Percentiles rank a stretch among this genome's conserved stretches.
Conservation (phyloP, 2,329 filamentous ascomycete species). For the Hymenoscyphus albidus region DNA sequence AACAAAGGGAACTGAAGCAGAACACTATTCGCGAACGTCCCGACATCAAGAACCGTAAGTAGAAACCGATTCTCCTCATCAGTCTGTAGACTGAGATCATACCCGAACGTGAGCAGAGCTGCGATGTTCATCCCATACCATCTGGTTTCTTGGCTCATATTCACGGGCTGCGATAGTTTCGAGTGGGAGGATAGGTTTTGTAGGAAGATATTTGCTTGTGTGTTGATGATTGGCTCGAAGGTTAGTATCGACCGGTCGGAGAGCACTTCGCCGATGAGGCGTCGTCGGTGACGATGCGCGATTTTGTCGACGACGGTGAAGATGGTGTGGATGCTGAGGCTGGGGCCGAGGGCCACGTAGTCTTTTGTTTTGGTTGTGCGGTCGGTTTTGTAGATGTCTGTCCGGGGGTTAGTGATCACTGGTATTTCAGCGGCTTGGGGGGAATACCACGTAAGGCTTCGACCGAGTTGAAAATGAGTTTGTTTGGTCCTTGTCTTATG, state of each 20-base stretch:
- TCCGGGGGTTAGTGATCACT: background rate
- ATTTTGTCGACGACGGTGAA: slow-evolving; percentile 1
- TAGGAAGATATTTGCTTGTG: background rate
- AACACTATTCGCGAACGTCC: background rate
- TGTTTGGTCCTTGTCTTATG: slow-evolving; percentile 12
- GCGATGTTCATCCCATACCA: background rate
- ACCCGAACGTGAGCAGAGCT: background rate
- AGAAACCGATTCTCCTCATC: slow-evolving; percentile 4
- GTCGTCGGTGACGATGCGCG: background rate
- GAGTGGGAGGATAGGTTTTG: background rate
- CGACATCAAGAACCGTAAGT: background rate
- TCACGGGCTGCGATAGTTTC: background rate
- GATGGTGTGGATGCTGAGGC: background rate
- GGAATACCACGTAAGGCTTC: slow-evolving; percentile 1
- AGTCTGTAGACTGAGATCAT: background rate
- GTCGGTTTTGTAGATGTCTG: slow-evolving; percentile 4
- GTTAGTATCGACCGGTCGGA: slow-evolving; percentile 2
- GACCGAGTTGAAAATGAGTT: slow-evolving; percentile 4
- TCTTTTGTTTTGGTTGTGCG: background rate
- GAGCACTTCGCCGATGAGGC: background rate
- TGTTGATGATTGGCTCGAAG: slow-evolving; percentile 4
- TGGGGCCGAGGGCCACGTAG: background rate
- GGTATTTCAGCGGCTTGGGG: background rate
- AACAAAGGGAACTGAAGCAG: background rate
- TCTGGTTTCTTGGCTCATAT: background rate